phyloP scores from a whole-genome alignment of 2,329 filamentous ascomycete species.

The Cercospora zeina region DNA sequence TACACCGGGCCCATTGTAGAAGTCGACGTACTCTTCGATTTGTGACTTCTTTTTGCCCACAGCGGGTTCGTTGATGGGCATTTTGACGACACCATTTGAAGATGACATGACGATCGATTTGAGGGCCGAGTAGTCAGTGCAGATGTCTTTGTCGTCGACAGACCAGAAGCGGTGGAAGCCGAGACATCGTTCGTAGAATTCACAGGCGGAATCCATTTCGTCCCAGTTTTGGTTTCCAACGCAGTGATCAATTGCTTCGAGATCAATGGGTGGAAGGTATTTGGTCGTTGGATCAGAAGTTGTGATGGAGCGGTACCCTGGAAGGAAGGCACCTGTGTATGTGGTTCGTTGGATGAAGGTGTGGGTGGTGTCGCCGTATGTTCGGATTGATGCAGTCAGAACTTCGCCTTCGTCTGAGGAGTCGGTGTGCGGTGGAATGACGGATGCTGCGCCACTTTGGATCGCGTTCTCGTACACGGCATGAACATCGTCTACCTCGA shows the following conservation, averaged over 20 bases:
- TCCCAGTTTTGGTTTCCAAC: constrained; percentile 97
- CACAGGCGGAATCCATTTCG: constrained; percentile 70
- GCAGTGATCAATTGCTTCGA: constrained; percentile 88
- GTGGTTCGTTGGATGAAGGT: constrained; percentile 73
- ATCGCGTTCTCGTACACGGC: constrained; percentile 76
- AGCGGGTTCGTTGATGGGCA: constrained; percentile 97
- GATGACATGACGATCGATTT: constrained; percentile 89
- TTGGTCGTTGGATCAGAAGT: constrained; percentile 48
- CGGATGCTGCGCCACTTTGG: constrained; percentile 60
- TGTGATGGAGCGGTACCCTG: constrained; percentile 66
- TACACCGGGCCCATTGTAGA: constrained; percentile 85
- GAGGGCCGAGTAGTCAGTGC: constrained; percentile 86
- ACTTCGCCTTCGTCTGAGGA: constrained; percentile 62
- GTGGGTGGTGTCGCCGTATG: constrained; percentile 94
- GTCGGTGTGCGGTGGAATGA: constrained; percentile 60
- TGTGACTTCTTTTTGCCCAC: constrained; percentile 86
- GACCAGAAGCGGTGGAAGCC: constrained; percentile 98
- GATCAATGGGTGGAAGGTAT: constrained; percentile 63
- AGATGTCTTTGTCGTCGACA: constrained; percentile 89
- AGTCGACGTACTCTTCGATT: constrained; percentile 85
- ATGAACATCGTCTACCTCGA: constrained; percentile 86
- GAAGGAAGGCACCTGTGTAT: constrained; percentile 78
- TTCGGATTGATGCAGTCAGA: constrained; percentile 78
- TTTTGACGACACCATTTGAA: constrained; percentile 76
- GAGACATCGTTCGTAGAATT: constrained; percentile 81